These are phyloP conservation scores for Amanita thiersii DNA, from an alignment of 768 basidiomycete genomes.

Conservation along the genomic window DNA sequence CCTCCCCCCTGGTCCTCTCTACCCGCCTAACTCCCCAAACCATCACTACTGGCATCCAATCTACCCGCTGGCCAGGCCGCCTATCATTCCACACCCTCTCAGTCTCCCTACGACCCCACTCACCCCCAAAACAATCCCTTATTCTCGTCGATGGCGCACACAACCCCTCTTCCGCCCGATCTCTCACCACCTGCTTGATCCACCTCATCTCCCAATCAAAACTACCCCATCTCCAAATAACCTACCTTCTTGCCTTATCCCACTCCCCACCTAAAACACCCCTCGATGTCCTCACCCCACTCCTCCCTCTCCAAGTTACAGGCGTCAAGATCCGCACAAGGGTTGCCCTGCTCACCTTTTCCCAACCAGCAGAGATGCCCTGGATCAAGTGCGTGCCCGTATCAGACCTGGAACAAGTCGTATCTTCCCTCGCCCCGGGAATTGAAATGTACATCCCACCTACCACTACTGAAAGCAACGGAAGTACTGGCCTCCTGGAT, in stretches of 20 bases:
- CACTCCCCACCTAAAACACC: constrained; percentile 83
- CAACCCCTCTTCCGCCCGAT: constrained; percentile 69
- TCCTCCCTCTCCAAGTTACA: constrained; percentile 41
- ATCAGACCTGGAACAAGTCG: constrained; percentile 37
- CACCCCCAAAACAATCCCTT: constrained; percentile 15
- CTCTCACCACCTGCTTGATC: constrained; percentile 59
- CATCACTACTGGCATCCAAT: constrained; percentile 49
- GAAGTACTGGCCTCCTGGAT: no score
- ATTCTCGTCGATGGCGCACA: constrained; percentile 92
- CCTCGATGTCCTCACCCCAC: constrained; percentile 56
- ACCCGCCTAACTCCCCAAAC: constrained; percentile 37
- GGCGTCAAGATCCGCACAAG: constrained; percentile 21
- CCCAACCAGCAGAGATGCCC: constrained; percentile 85
- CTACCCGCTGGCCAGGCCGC: constrained; percentile 73
- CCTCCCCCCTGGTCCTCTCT: constrained; percentile 11
- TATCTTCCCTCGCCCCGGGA: constrained; percentile 32
- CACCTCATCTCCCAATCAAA: constrained; percentile 18
- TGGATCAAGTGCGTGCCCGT: constrained; percentile 73
- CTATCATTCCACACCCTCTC: constrained; percentile 56
- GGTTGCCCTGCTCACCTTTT: constrained; percentile 56
- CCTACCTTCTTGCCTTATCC: constrained; percentile 78
- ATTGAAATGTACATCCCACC: no score
- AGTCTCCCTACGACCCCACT: constrained; percentile 11
- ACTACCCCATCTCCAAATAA: constrained; percentile 31
- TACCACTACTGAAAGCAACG: no score